phyloP scores from a whole-genome alignment of 108 stramenopile genomes.

The Pinguiococcus pyrenoidosus region DNA sequence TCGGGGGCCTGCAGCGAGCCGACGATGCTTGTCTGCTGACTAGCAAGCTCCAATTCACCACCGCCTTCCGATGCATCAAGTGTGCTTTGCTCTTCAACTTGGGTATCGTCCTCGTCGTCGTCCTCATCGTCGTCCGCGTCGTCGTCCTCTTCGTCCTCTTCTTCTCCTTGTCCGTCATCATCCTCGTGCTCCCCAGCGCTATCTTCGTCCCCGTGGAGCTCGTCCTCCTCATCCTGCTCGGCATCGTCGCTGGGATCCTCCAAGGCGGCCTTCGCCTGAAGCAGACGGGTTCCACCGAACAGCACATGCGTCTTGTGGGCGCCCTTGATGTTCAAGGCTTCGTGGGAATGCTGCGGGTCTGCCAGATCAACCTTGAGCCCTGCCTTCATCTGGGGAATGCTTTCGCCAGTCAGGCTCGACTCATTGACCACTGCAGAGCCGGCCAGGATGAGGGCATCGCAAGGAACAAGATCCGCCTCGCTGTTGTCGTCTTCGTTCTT shows the following conservation, averaged over 20 bases:
- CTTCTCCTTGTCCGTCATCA: slow-evolving; percentile 7
- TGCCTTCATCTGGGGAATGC: slow-evolving; percentile 95
- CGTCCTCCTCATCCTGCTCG: slow-evolving; percentile 5
- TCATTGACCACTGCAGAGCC: slow-evolving; percentile 72
- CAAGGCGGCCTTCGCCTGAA: slow-evolving; percentile 58
- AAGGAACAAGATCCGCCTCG: slow-evolving; percentile 2
- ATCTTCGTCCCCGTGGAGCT: slow-evolving; percentile 10
- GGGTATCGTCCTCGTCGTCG: neutral
- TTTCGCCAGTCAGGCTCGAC: slow-evolving; percentile 82
- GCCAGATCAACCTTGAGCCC: slow-evolving; percentile 37
- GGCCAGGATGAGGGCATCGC: neutral
- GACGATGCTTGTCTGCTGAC: neutral
- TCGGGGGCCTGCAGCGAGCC: slow-evolving; percentile 55
- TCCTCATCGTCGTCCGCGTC: slow-evolving; percentile 2
- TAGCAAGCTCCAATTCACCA: no score
- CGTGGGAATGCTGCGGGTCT: no score
- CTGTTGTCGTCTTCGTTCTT: slow-evolving; percentile 14
- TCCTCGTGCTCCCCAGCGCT: slow-evolving; percentile 9
- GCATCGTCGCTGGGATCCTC: neutral
- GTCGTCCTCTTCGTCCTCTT: slow-evolving; percentile 8
- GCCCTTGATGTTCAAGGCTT: slow-evolving; percentile 29
- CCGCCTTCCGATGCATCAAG: neutral
- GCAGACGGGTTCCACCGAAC: slow-evolving; percentile 88
- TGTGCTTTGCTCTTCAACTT: neutral
- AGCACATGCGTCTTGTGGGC: slow-evolving; percentile 72